A percentile compares a stretch with the other conserved stretches of the same genome.
Evolutionary conservation across 2,329 filamentous ascomycete species (phyloP).

Genomic region (Aspergillus pseudoviridinutans): DNA sequence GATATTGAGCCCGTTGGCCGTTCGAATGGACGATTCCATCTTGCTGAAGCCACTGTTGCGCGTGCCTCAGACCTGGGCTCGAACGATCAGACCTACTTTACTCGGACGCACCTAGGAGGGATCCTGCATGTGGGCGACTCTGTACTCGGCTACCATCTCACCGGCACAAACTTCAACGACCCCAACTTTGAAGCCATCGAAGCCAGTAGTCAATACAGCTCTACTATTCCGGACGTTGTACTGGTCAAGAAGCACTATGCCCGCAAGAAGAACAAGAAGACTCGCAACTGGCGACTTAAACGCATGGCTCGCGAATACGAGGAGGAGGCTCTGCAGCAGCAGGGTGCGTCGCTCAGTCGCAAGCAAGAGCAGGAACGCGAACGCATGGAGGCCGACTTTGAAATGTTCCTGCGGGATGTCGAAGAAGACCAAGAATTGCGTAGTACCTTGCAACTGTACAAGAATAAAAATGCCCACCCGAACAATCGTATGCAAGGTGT

Average conservation of each 20-base stretch:
- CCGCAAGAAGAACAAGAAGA: constrained; percentile 75
- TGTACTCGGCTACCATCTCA: constrained; percentile 88
- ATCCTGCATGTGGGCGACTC: constrained; percentile 86
- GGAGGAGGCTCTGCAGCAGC: constrained; percentile 46
- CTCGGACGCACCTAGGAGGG: constrained; percentile 81
- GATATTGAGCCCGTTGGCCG: constrained; percentile 80
- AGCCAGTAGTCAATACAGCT: constrained; percentile 68
- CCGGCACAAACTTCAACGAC: constrained; percentile 90
- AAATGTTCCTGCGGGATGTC: constrained; percentile 93
- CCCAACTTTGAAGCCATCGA: constrained; percentile 79
- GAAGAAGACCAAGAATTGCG: constrained; percentile 91
- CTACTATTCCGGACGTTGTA: constrained; percentile 82
- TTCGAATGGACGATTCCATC: constrained; percentile 73
- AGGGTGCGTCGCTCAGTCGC: constrained; percentile 42
- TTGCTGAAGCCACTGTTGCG: constrained; percentile 85
- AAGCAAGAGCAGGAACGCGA: constrained; percentile 70
- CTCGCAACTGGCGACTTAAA: constrained; percentile 89
- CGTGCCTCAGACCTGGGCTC: constrained; percentile 79
- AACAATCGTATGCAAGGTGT: constrained; percentile 26
- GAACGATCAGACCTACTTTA: constrained; percentile 86
- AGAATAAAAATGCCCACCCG: constrained; percentile 50
- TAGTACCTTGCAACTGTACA: constrained; percentile 81
- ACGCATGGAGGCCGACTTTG: constrained; percentile 86
- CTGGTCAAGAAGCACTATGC: constrained; percentile 97
- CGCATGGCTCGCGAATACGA: constrained; percentile 88